Evolutionary conservation across 208 protist genomes (phyloP).

Genomic region (Crithidia bombi): DNA sequence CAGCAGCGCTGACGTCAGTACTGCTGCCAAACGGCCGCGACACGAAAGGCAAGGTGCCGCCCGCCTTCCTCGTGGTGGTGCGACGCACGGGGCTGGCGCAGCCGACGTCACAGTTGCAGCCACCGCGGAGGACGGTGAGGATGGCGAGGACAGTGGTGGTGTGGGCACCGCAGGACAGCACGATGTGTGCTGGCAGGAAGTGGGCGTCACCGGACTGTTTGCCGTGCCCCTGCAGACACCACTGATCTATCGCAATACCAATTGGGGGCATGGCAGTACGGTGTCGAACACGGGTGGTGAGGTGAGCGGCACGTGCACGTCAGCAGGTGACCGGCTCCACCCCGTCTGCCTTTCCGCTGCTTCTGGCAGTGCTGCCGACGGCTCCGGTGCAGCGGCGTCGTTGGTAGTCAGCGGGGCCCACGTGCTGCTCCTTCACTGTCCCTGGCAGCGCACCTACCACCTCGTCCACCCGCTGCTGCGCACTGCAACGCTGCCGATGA

Average conservation of each 20-base stretch:
- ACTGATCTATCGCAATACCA: constrained; percentile 31
- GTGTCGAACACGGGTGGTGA: background rate
- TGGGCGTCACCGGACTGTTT: constrained; percentile 71
- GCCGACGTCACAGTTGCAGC: background rate
- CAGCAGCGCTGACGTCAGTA: background rate
- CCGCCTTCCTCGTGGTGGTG: background rate
- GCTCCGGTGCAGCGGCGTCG: background rate
- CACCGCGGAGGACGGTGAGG: constrained; percentile 31
- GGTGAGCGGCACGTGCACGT: background rate
- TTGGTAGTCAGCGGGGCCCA: constrained; percentile 10
- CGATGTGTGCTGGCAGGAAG: constrained; percentile 64
- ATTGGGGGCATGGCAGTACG: background rate
- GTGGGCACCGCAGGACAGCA: background rate
- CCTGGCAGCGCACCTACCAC: constrained; percentile 45
- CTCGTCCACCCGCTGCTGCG: constrained; percentile 60
- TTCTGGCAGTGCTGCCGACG: background rate
- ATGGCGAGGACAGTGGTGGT: constrained; percentile 5
- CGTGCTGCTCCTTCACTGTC: constrained; percentile 60
- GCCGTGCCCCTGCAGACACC: constrained; percentile 48
- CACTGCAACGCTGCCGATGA: constrained; percentile 16
- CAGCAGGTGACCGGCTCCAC: constrained; percentile 12
- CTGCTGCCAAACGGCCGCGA: constrained; percentile 23
- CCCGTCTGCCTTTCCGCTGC: constrained; percentile 10
- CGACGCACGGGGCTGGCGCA: background rate
- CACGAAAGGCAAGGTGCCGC: constrained; percentile 9